Base-by-base conservation (phyloP, 1,139 yeast species). In the Zygosaccharomyces sapae region DNA sequence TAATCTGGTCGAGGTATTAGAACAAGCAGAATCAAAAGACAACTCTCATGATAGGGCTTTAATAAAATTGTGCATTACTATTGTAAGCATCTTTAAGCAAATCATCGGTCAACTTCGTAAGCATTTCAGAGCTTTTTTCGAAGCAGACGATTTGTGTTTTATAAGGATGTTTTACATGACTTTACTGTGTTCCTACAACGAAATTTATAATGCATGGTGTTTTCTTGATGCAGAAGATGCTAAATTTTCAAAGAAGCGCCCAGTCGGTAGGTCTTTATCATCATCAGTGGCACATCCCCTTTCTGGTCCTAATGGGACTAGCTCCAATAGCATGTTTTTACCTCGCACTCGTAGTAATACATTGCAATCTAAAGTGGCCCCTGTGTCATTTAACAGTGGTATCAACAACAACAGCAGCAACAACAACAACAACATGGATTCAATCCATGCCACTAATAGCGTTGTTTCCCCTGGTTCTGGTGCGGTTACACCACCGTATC, bases 161-260 rank as follows among this genome's bases (percentile, higher is more conserved):
- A 73, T 86, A 5, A 72, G 97, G 54, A 76, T 87, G 75, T 74
- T 86, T 38, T 80, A 86, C 51, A 74, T 88, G 61, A 77, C 88
- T 3, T 63, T 87, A 9, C 80, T 77, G 61, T 88, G 94, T 12
- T 77, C 94, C 1, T 79, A 87, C 53, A 77, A 80, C 49, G 97
- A 90, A 64, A 69, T 89, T 41, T 75, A 76, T 55, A 86, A 87
- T 62, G 85, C 95, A 0, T 85, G 86, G 74, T 73, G 72, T 52
- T 68, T 80, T 1, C 60, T 84, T 25, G 67, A 72, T 0, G 79
- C 82, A 3, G 63, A 55, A 31, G 53, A 48, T 16, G 44, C 51
- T 6, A 48, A 37, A 31, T 39, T 46, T 4, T 37, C 47, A 6
- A 53, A 47, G 16, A 51, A 49, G 39, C 51, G 48, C 29, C 51